These are phyloP conservation scores for Leucoagaricus sp. DNA, from an alignment of 1,284 basidiomycete genomes.

Conservation along the genomic window DNA sequence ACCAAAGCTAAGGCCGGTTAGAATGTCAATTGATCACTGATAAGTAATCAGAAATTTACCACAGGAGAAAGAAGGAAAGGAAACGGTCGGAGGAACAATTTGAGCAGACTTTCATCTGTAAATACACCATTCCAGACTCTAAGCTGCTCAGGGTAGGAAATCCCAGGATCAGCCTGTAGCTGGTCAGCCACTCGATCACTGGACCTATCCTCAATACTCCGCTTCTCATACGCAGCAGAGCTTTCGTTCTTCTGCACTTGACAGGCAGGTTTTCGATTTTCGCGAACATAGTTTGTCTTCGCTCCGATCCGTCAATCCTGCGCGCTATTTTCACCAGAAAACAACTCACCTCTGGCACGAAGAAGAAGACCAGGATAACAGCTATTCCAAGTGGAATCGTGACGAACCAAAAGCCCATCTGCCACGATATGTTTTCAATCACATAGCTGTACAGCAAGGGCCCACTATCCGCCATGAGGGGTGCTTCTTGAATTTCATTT, in stretches of 20 bases:
- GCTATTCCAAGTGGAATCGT: constrained; percentile 40
- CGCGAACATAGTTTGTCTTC: background rate
- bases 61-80: constrained; percentile 44
- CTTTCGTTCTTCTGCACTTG: background rate
- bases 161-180: constrained; percentile 21
- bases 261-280: background rate
- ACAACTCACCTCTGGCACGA: constrained; percentile 41
- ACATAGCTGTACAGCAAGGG: constrained; percentile 44
- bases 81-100: constrained; percentile 38
- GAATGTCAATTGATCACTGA: background rate
- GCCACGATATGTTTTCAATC: constrained; percentile 41
- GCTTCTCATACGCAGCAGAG: constrained; percentile 24
- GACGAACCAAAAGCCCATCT: constrained; percentile 45
- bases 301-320: background rate
- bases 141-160: constrained; percentile 34
- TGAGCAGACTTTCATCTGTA: constrained; percentile 34
- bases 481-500: no score
- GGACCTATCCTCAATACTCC: constrained; percentile 29
- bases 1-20: constrained; percentile 32
- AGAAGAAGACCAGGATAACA: constrained; percentile 38
- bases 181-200: constrained; percentile 9
- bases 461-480: constrained; percentile 29
- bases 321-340: background rate
- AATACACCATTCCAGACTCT: constrained; percentile 39
- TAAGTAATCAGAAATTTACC: constrained; percentile 26